Base-by-base conservation (phyloP, 306 rosid species). In the Quercus variabilis region DNA sequence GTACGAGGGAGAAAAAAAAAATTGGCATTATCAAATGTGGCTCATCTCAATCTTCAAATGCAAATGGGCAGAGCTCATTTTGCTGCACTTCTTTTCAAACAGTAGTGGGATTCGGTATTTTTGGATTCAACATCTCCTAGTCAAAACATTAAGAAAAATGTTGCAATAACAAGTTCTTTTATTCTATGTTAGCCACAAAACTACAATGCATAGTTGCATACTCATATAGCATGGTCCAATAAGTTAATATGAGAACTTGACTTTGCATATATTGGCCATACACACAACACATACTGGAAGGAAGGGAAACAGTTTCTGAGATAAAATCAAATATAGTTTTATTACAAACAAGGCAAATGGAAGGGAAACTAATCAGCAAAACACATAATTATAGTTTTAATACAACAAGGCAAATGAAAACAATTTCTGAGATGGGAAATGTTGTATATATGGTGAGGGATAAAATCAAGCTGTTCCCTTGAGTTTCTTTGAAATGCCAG, bases 401-500 rank as follows among this genome's bases (percentile, higher is more conserved):
- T 49, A 80, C 17, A 81, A 6, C 3, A 6, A 38, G 67, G 17
- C 76, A 80, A 71, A 54, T 77, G 56, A 79, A 77, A 71, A 84
- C 81, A 85, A 41, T 79, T 62, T 64, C 25, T 58, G 43, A 78
- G 74, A 62, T 25, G 46, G 58, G 56, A 76, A 83, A 59, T 60
- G 76, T 85, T 81, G 19, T 77, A 64, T 55, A 73, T n/a, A 69
- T 78, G 38, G 71, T 64, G 41, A 64, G 69, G 46, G 52, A 81
- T 46, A 46, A 51, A 78, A 63, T 87, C 88, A 90, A 12, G 83
- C 83, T 55, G 92, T 80, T 71, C 91, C 97, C 86, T 91, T 94
- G 23, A 94, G 97, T 83, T 91, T 94, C 90, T 92, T 92, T 41
- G 98, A 93, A 83, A 94, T 83, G 77, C 74, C 87, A 0, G 98